A percentile compares a stretch with the other conserved stretches of the same genome.
Evolutionary conservation across 371 early-diverging fungal genomes (phyloP).

Genomic region (Mortierella sp.): DNA sequence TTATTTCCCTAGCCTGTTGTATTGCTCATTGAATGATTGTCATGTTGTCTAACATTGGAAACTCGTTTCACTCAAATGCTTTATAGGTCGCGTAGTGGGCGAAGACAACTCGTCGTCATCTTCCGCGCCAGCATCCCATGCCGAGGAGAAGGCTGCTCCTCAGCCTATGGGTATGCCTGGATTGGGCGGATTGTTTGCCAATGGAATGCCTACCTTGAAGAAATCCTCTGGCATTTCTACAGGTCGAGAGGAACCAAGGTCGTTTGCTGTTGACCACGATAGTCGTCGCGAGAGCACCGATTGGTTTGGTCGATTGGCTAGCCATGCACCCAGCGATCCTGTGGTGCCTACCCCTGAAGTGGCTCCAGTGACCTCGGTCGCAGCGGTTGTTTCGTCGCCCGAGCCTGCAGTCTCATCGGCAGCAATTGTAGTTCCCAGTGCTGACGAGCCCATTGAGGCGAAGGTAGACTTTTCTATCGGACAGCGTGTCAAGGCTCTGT

Average conservation of each 20-base stretch:
- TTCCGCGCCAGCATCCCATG: not conserved
- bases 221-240: conserved; percentile 30
- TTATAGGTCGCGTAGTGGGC: conserved; percentile 32
- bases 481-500: conserved; percentile 36
- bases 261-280: conserved; percentile 14
- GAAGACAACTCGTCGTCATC: conserved; percentile 11
- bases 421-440: conserved; percentile 2
- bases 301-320: conserved; percentile 54
- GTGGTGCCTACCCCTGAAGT: not conserved
- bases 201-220: conserved; percentile 73
- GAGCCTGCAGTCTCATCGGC: not conserved
- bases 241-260: conserved; percentile 9
- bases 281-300: conserved; percentile 52
- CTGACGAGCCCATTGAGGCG: conserved; percentile 21
- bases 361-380: not conserved
- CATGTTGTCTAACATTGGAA: not conserved
- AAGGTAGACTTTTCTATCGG: conserved; percentile 38
- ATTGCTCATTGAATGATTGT: not conserved
- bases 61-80: not conserved
- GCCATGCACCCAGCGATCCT: conserved; percentile 36
- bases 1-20: not conserved
- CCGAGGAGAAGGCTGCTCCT: not conserved
- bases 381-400: conserved; percentile 1
- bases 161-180: conserved; percentile 42
- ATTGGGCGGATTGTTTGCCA: conserved; percentile 72